Evolutionary conservation across 2,329 filamentous ascomycete genomes (phyloP).

Genomic region (Clonostachys solani): DNA sequence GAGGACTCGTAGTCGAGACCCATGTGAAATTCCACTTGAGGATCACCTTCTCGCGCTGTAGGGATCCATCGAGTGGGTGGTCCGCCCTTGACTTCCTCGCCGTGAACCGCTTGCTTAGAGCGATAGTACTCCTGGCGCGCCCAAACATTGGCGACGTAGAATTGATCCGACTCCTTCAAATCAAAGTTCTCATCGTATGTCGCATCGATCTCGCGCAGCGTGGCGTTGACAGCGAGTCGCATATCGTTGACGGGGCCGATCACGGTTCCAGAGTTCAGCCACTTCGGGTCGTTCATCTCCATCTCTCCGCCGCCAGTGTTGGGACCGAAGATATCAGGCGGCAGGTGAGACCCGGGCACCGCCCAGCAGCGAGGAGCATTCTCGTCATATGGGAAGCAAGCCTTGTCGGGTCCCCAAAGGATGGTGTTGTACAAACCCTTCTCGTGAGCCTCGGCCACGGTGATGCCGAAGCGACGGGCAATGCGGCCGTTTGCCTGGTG

Average conservation of each 20-base stretch:
- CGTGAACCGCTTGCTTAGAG: constrained; percentile 14
- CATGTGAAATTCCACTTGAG: constrained; percentile 24
- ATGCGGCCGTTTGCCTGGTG: constrained; percentile 49
- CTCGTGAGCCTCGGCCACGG: constrained; percentile 17
- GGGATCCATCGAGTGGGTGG: constrained; percentile 13
- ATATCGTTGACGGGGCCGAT: constrained; percentile 30
- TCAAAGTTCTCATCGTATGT: constrained; percentile 16
- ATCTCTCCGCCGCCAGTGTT: constrained; percentile 22
- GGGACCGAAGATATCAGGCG: constrained; percentile 25
- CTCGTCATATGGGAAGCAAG: constrained; percentile 32
- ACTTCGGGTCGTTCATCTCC: constrained; percentile 25
- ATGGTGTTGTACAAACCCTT: constrained; percentile 29
- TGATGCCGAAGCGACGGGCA: constrained; percentile 39
- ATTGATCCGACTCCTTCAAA: constrained; percentile 33
- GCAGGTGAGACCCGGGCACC: constrained; percentile 26
- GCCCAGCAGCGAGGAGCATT: constrained; percentile 32
- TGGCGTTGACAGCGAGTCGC: constrained; percentile 15
- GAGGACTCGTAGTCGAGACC: constrained; percentile 33
- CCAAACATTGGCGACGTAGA: constrained; percentile 35
- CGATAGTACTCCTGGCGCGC: constrained; percentile 36
- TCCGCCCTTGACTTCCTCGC: constrained; percentile 7
- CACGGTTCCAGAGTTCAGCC: constrained; percentile 40
- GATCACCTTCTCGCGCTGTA: constrained; percentile 7
- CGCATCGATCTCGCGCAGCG: constrained; percentile 13
- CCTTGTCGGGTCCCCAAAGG: constrained; percentile 39